A percentile compares a stretch with the other conserved stretches of the same genome.
phyloP scores from a whole-genome alignment of 1,139 yeast genomes.

The Sugiyamaella japonica region DNA sequence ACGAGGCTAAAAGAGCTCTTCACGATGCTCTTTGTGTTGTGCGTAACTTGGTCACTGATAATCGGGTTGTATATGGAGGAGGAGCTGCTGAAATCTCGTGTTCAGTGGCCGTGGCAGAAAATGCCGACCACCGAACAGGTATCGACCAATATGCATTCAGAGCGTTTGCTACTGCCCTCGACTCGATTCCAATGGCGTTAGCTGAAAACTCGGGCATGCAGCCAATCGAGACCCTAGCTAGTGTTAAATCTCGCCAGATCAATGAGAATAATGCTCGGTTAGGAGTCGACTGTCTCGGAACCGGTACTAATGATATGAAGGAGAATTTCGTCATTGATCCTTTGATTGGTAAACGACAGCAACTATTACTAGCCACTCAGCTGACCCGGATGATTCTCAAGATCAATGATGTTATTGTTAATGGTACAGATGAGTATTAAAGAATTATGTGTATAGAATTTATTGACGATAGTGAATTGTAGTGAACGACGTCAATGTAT shows the following conservation, averaged over 20 bases:
- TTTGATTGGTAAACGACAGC: conserved; percentile 95
- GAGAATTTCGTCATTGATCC: conserved; percentile 95
- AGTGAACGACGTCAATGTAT: too few relatives aligned
- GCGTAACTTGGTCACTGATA: conserved; percentile 88
- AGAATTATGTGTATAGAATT: background rate
- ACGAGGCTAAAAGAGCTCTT: conserved; percentile 93
- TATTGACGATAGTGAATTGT: too few relatives aligned
- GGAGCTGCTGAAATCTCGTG: conserved; percentile 97
- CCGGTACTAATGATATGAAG: conserved; percentile 80
- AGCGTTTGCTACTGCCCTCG: conserved; percentile 89
- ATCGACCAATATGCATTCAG: conserved; percentile 98
- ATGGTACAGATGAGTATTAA: conserved; percentile 70
- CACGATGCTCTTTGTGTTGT: conserved; percentile 98
- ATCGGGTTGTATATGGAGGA: conserved; percentile 95
- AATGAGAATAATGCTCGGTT: conserved; percentile 65
- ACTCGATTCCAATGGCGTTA: conserved; percentile 87
- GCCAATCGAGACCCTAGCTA: conserved; percentile 86
- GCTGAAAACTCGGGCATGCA: conserved; percentile 97
- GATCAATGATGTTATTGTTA: conserved; percentile 92
- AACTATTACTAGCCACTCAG: conserved; percentile 91
- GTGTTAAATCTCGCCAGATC: conserved; percentile 81
- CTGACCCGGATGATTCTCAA: conserved; percentile 95
- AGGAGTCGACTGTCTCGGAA: conserved; percentile 94
- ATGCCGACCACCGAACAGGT: conserved; percentile 90
- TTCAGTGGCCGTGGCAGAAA: conserved; percentile 87